A percentile compares a stretch with the other conserved stretches of the same genome.
These are phyloP conservation scores for Fusarium setosum DNA, from an alignment of 2,329 filamentous ascomycete genomes.

Conservation along the genomic window DNA sequence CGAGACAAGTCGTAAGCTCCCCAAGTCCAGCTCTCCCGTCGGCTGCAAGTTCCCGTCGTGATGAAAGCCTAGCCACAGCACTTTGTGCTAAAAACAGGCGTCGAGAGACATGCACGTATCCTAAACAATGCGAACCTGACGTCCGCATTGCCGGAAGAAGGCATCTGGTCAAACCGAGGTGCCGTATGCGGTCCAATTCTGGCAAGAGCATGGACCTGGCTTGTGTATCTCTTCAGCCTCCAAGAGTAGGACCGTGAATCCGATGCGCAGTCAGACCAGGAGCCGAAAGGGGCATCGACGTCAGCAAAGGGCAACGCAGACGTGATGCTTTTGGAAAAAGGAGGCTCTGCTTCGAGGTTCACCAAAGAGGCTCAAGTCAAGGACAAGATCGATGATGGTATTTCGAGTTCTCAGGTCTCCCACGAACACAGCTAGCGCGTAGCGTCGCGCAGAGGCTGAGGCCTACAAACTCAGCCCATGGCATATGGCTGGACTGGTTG, in stretches of 20 bases:
- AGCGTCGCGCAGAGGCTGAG: slow-evolving; percentile 5
- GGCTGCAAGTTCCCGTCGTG: slow-evolving; percentile 17
- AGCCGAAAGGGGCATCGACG: not conserved
- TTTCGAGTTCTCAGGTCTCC: not conserved
- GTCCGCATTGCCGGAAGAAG: slow-evolving; percentile 13
- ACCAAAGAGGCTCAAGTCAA: slow-evolving; percentile 1
- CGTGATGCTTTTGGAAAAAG: not conserved
- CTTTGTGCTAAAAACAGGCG: not conserved
- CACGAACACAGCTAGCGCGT: not conserved
- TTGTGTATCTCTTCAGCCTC: slow-evolving; percentile 19
- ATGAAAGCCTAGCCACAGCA: not conserved
- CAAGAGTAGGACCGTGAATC: slow-evolving; percentile 12
- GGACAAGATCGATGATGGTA: not conserved
- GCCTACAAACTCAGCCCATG: not conserved
- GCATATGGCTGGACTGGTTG: slow-evolving; percentile 8
- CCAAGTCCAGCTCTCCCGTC: not conserved
- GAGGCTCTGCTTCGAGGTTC: not conserved
- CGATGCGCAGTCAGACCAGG: not conserved
- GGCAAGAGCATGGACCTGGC: not conserved
- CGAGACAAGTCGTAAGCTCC: slow-evolving; percentile 28
- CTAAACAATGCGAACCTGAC: not conserved
- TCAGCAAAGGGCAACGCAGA: slow-evolving; percentile 6
- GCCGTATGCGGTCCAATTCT: not conserved
- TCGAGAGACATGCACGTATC: not conserved
- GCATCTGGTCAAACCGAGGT: slow-evolving; percentile 8